Conservation (phyloP, 495 filamentous ascomycete species). For the Trichoderma asperelloides region DNA sequence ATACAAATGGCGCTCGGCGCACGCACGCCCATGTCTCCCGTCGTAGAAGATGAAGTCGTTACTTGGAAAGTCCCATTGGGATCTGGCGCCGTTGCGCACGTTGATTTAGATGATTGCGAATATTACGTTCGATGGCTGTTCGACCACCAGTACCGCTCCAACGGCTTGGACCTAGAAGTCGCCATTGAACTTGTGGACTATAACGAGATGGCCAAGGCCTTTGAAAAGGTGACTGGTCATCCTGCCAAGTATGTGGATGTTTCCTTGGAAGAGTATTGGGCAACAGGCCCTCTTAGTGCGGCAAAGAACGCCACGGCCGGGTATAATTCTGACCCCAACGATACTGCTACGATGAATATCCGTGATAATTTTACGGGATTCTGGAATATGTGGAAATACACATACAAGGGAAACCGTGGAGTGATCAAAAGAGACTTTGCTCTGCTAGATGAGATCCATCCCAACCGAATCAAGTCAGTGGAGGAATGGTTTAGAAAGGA, state of each 20-base stretch:
- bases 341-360: conserved; percentile 37
- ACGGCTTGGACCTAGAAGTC: conserved; percentile 43
- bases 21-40: conserved; percentile 27
- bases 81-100: conserved; percentile 33
- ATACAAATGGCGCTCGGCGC: conserved; percentile 39
- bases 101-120: conserved; percentile 44
- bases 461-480: conserved; percentile 36
- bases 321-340: conserved; percentile 23
- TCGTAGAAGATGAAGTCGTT: conserved; percentile 29
- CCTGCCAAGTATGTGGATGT: conserved; percentile 34
- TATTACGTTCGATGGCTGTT: conserved; percentile 49
- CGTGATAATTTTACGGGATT: conserved; percentile 46
- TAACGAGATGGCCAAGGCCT: conserved; percentile 39
- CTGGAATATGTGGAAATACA: conserved; percentile 33
- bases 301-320: conserved; percentile 19
- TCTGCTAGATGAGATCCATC: conserved; percentile 44
- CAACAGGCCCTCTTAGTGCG: conserved; percentile 17
- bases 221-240: conserved; percentile 44
- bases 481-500: conserved; percentile 41
- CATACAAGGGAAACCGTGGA: conserved; percentile 18
- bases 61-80: conserved; percentile 37
- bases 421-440: conserved; percentile 39
- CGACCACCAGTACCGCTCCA: conserved; percentile 37
- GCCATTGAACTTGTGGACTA: conserved; percentile 39
- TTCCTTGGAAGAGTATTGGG: conserved; percentile 32